Evolutionary conservation across 2,329 filamentous ascomycete genomes (phyloP).

Genomic region (Aspergillus sp.): DNA sequence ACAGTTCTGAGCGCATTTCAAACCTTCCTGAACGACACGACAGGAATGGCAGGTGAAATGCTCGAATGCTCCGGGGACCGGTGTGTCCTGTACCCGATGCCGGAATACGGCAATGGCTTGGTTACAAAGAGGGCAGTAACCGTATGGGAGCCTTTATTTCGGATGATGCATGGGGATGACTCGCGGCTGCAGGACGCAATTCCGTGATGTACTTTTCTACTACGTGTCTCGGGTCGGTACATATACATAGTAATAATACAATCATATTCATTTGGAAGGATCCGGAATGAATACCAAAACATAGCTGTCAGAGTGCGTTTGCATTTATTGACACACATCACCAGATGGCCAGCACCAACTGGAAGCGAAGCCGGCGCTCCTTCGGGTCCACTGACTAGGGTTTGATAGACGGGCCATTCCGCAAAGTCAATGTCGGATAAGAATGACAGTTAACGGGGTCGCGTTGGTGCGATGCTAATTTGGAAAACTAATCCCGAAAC

Average conservation of each 20-base stretch:
- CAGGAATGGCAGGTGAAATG: constrained; percentile 35
- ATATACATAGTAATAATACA: not conserved
- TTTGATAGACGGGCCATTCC: not conserved
- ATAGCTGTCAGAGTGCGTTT: too few species aligned
- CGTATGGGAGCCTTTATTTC: constrained; percentile 46
- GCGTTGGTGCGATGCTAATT: not conserved
- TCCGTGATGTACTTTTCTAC: constrained; percentile 12
- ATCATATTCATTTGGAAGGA: not conserved
- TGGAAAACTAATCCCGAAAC: not conserved
- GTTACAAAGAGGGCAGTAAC: constrained; percentile 39
- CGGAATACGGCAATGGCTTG: constrained; percentile 36
- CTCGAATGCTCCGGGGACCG: constrained; percentile 42
- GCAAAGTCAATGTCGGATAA: not conserved
- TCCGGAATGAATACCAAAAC: not conserved
- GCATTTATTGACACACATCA: too few species aligned
- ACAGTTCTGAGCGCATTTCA: constrained; percentile 44
- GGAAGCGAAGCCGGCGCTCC: not conserved
- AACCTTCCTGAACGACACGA: constrained; percentile 41
- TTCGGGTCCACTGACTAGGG: too few species aligned
- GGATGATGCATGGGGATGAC: constrained; percentile 38
- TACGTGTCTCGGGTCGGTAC: not conserved
- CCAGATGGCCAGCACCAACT: not conserved
- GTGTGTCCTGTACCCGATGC: constrained; percentile 30
- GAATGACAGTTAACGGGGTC: constrained; percentile 4
- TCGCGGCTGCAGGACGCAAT: constrained; percentile 37